Conservation (phyloP, 495 filamentous ascomycete species). For the Cercophora newfieldiana region DNA sequence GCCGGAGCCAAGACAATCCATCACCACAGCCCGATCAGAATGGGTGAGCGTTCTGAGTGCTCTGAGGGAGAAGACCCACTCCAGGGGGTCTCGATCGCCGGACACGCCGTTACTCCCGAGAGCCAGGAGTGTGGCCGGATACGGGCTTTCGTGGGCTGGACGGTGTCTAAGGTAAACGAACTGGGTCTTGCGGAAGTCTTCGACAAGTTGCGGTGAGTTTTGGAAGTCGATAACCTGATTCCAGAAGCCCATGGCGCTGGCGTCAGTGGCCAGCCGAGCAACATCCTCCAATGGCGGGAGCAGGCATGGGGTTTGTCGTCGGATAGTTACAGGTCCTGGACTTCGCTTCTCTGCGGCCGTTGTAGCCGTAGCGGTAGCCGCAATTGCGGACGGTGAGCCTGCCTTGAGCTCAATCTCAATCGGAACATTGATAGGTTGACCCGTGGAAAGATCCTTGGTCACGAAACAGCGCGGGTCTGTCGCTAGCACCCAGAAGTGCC, state of each 20-base stretch:
- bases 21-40: conserved; percentile 72
- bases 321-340: conserved; percentile 20
- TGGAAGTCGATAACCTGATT: conserved; percentile 78
- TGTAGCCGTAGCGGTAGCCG: not conserved
- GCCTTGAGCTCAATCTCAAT: conserved; percentile 50
- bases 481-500: conserved; percentile 96
- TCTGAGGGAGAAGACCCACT: conserved; percentile 74
- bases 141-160: conserved; percentile 66
- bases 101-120: conserved; percentile 50
- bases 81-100: conserved; percentile 48
- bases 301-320: conserved; percentile 68
- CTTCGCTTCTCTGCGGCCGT: not conserved
- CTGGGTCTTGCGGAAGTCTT: conserved; percentile 72
- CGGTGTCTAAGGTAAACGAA: conserved; percentile 80
- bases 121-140: conserved; percentile 71
- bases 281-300: conserved; percentile 77
- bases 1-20: conserved; percentile 47
- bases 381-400: conserved; percentile 25
- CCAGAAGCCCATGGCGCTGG: conserved; percentile 74
- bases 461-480: conserved; percentile 87
- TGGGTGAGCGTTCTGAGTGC: conserved; percentile 66
- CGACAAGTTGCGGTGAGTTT: conserved; percentile 60
- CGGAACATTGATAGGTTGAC: conserved; percentile 72
- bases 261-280: conserved; percentile 60
- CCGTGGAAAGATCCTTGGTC: conserved; percentile 77